phyloP scores from a whole-genome alignment of 805 yeast genomes.

The Torulaspora gathmanii region DNA sequence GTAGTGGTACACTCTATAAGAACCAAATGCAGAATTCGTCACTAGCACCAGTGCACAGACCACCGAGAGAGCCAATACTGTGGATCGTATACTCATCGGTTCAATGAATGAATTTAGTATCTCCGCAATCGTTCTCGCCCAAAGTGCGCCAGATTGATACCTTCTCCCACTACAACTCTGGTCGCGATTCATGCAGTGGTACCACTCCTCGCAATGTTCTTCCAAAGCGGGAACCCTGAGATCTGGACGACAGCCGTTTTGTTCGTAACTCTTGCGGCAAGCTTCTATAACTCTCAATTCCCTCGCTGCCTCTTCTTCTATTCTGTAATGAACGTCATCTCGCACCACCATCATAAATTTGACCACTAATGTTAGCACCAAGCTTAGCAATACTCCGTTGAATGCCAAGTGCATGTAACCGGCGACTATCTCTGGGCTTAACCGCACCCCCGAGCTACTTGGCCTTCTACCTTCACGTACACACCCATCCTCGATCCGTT shows the following conservation, averaged over 20 bases:
- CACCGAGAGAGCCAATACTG: conserved; percentile 44
- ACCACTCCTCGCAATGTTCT: conserved; percentile 65
- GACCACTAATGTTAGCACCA: conserved; percentile 48
- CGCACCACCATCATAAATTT: conserved; percentile 52
- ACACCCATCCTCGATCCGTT: conserved; percentile 1
- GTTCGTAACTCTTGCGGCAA: conserved; percentile 64
- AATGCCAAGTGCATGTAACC: conserved; percentile 57
- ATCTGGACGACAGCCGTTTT: conserved; percentile 67
- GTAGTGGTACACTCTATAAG: conserved; percentile 31
- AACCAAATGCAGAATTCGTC: conserved; percentile 49
- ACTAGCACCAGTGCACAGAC: conserved; percentile 49
- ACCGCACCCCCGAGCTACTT: neutral
- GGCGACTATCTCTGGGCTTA: conserved; percentile 9
- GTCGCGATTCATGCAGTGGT: conserved; percentile 60
- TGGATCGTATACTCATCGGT: conserved; percentile 66
- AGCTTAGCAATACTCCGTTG: conserved; percentile 49
- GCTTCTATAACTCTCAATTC: conserved; percentile 56
- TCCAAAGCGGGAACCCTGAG: conserved; percentile 72
- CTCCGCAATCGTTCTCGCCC: conserved; percentile 81
- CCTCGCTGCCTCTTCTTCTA: conserved; percentile 56
- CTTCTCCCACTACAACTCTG: conserved; percentile 41
- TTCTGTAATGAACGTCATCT: conserved; percentile 65
- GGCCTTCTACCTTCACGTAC: neutral
- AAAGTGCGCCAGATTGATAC: conserved; percentile 62
- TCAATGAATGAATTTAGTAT: conserved; percentile 70